Evolutionary conservation across 2,329 filamentous ascomycete species (phyloP).

Genomic region (Calonectria crousiana): DNA sequence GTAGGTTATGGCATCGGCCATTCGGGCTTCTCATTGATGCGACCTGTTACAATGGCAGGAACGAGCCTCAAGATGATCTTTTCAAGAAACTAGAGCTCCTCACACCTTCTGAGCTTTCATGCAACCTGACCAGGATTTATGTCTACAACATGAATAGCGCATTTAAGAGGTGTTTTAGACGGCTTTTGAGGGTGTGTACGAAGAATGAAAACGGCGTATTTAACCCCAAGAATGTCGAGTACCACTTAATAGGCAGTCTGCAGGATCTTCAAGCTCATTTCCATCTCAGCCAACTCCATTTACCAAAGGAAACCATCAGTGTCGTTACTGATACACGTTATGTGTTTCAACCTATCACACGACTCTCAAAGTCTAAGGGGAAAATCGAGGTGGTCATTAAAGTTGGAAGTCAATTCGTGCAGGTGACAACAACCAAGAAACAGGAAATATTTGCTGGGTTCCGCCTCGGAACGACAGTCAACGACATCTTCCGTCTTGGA

Average conservation of each 20-base stretch:
- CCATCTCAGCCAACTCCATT: slow-evolving; percentile 73
- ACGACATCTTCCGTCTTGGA: slow-evolving; percentile 76
- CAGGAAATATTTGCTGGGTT: slow-evolving; percentile 75
- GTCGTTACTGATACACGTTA: slow-evolving; percentile 75
- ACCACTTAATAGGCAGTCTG: slow-evolving; percentile 73
- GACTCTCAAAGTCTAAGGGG: slow-evolving; percentile 77
- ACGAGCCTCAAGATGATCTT: slow-evolving; percentile 74
- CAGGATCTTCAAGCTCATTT: slow-evolving; percentile 76
- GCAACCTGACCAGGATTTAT: slow-evolving; percentile 72
- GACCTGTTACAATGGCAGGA: slow-evolving; percentile 77
- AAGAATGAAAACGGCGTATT: slow-evolving; percentile 72
- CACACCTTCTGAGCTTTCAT: slow-evolving; percentile 71
- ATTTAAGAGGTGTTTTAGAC: slow-evolving; percentile 75
- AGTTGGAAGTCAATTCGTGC: slow-evolving; percentile 77
- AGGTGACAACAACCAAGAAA: slow-evolving; percentile 76
- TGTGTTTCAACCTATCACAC: slow-evolving; percentile 74
- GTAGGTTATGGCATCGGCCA: slow-evolving; percentile 76
- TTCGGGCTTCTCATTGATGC: slow-evolving; percentile 77
- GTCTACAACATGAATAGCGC: slow-evolving; percentile 82
- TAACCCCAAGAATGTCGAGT: slow-evolving; percentile 74
- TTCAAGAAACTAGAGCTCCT: slow-evolving; percentile 74
- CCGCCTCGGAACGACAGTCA: slow-evolving; percentile 72
- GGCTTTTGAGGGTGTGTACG: slow-evolving; percentile 70
- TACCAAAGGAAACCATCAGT: slow-evolving; percentile 78
- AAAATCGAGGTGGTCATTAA: slow-evolving; percentile 78